phyloP scores from a whole-genome alignment of 106 monocot species.

The Phalaenopsis equestris region DNA sequence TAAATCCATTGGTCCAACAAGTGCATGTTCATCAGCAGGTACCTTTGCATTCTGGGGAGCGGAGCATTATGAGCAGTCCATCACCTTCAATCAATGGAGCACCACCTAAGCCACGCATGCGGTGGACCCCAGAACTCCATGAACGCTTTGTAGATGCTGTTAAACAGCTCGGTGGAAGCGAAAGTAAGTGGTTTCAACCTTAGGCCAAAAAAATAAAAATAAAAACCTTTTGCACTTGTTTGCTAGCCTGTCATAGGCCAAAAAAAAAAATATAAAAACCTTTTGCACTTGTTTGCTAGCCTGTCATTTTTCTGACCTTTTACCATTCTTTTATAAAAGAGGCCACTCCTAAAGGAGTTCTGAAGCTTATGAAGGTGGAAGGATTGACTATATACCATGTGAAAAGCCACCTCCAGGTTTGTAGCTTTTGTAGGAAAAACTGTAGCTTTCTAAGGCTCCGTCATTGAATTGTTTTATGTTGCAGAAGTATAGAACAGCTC shows the following conservation, averaged over 20 bases:
- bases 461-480: slow-evolving; percentile 12
- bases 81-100: slow-evolving; percentile 35
- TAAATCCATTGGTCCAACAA: slow-evolving; percentile 17
- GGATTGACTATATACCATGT: slow-evolving; percentile 95
- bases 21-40: slow-evolving; percentile 21
- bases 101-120: slow-evolving; percentile 49
- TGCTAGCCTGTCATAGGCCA: no score
- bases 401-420: slow-evolving; percentile 95
- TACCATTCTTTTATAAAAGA: slow-evolving; percentile 12
- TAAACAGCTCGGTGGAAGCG: slow-evolving; percentile 82
- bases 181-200: slow-evolving; percentile 39
- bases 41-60: slow-evolving; percentile 37
- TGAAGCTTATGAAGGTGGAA: slow-evolving; percentile 89
- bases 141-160: slow-evolving; percentile 84
- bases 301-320: background rate
- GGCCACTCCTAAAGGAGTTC: slow-evolving; percentile 93
- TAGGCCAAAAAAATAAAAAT: background rate
- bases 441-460: background rate
- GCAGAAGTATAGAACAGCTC: slow-evolving; percentile 91
- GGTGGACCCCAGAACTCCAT: slow-evolving; percentile 89
- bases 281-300: background rate
- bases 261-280: no score
- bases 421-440: background rate
- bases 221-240: no score
- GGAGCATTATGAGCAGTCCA: slow-evolving; percentile 19